A percentile compares a stretch with the other conserved stretches of the same genome.
phyloP scores from a whole-genome alignment of 2,329 filamentous ascomycete species.

The Emydomyces testavorans region DNA sequence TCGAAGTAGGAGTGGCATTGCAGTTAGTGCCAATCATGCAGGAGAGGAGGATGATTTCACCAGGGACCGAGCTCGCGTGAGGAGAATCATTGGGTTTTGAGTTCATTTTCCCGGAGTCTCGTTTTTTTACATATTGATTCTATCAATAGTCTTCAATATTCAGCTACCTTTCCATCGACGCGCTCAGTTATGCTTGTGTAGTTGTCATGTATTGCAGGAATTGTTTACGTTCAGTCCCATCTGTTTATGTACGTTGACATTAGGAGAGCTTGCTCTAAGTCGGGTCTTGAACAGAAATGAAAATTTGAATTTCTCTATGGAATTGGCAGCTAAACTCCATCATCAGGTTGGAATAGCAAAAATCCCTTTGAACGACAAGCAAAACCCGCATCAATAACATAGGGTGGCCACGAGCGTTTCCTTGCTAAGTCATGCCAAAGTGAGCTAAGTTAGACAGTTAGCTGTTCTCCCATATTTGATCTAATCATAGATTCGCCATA shows the following conservation, averaged over 20 bases:
- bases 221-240: neutral
- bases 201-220: neutral
- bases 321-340: conserved; percentile 17
- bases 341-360: conserved; percentile 13
- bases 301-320: conserved; percentile 14
- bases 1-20: no score
- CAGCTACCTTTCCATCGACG: no score
- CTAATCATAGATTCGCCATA: conserved; percentile 8
- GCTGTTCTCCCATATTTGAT: conserved; percentile 11
- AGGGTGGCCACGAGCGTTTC: conserved; percentile 13
- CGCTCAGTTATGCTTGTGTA: no score
- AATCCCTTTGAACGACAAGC: conserved; percentile 13
- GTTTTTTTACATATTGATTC: no score
- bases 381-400: conserved; percentile 10
- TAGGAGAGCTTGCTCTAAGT: neutral
- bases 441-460: neutral
- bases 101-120: no score
- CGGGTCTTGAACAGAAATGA: neutral
- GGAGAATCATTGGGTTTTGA: neutral
- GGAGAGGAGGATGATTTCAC: conserved; percentile 3
- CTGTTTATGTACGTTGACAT: no score
- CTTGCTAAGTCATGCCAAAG: conserved; percentile 8
- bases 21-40: neutral
- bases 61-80: neutral
- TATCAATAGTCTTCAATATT: no score